Evolutionary conservation across 129 eudicot species (phyloP).

Genomic region (Helianthus tuberosus): DNA sequence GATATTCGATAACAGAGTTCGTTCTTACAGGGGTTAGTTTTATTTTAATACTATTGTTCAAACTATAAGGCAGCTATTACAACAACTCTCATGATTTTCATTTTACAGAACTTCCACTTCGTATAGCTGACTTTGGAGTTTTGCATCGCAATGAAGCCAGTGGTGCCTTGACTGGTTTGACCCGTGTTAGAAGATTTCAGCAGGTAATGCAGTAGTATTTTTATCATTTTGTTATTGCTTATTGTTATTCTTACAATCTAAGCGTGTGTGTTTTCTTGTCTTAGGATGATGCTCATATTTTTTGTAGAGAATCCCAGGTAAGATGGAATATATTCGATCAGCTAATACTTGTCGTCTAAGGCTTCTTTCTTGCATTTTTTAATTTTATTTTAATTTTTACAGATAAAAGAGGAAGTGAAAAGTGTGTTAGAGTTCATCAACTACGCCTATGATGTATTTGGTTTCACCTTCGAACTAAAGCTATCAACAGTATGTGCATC

Average conservation of each 20-base stretch:
- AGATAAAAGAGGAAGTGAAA: slow-evolving; percentile 96
- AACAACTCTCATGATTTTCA: not conserved
- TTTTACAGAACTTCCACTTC: slow-evolving; percentile 88
- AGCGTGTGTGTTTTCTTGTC: not conserved
- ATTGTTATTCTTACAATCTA: slow-evolving; percentile 7
- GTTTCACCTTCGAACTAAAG: slow-evolving; percentile 91
- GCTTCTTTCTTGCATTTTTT: slow-evolving; percentile 1
- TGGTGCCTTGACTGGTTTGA: slow-evolving; percentile 92
- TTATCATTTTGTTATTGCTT: not conserved
- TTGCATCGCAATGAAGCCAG: slow-evolving; percentile 98
- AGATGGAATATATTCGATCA: slow-evolving; percentile 24
- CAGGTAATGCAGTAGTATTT: slow-evolving; percentile 56
- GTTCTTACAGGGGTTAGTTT: slow-evolving; percentile 82
- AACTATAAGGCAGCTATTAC: not conserved
- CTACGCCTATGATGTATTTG: slow-evolving; percentile 66
- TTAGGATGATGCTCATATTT: slow-evolving; percentile 99
- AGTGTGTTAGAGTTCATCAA: slow-evolving; percentile 72
- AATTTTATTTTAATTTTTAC: slow-evolving; percentile 28
- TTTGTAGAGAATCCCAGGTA: slow-evolving; percentile 97
- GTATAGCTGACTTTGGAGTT: slow-evolving; percentile 96
- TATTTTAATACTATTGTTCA: not conserved
- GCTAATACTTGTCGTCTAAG: not conserved
- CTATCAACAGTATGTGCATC: slow-evolving; percentile 52
- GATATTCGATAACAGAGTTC: slow-evolving; percentile 79
- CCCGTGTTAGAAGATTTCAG: slow-evolving; percentile 95